These are phyloP conservation scores for Chrysanthemum lavandulifolium DNA, from an alignment of 129 eudicot species.

Conservation along the genomic window DNA sequence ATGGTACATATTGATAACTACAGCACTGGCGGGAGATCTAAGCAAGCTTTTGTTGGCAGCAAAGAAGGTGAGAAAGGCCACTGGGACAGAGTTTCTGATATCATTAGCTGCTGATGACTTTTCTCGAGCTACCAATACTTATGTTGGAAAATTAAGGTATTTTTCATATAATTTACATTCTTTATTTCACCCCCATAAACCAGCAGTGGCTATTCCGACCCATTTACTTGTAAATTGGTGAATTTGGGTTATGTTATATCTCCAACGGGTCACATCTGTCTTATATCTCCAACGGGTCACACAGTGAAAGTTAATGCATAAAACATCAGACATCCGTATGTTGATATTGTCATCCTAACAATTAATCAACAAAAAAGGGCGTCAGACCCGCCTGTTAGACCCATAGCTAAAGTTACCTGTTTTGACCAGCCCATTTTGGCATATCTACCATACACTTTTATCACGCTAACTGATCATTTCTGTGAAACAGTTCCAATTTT, in stretches of 20 bases:
- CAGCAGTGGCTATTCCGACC: not conserved
- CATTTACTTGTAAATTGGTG: not conserved
- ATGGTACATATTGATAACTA: conserved; percentile 6
- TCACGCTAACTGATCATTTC: conserved; percentile 3
- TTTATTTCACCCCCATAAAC: not conserved
- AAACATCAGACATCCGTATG: no score
- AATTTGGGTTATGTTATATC: not conserved
- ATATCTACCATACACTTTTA: not conserved
- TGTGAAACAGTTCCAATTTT: conserved; percentile 66
- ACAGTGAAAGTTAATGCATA: not conserved
- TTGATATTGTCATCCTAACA: no score
- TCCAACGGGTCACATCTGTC: not conserved
- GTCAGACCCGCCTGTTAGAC: not conserved
- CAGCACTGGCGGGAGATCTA: conserved; percentile 68
- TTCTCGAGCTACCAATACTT: conserved; percentile 50
- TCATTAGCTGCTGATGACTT: conserved; percentile 54
- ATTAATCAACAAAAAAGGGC: no score
- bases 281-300: no score
- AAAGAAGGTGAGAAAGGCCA: conserved; percentile 64
- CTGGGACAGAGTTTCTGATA: conserved; percentile 52
- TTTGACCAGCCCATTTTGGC: not conserved
- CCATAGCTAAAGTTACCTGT: not conserved
- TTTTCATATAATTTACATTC: no score
- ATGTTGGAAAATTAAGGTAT: conserved; percentile 79
- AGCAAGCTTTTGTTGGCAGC: conserved; percentile 71